Percentiles rank a stretch among this genome's conserved stretches.
These are phyloP conservation scores for Malus hybrid DNA, from an alignment of 331 rosid genomes.

Conservation along the genomic window DNA sequence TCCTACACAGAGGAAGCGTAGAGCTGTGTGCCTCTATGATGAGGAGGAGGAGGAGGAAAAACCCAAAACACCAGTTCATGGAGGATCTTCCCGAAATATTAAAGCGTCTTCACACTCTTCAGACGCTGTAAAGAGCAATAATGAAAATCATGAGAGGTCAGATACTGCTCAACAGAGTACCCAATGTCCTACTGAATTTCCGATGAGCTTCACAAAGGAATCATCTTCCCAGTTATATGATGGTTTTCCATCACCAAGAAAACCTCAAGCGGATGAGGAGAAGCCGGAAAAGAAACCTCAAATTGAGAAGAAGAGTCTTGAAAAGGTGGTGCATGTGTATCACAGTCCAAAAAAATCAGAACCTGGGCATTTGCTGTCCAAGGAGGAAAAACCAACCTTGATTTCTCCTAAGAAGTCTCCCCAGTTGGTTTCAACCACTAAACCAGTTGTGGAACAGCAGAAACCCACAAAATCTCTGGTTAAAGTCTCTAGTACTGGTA, in stretches of 20 bases:
- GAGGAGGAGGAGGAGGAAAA: slow-evolving; percentile 62
- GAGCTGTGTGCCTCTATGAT: slow-evolving; percentile 79
- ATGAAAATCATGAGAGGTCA: slow-evolving; percentile 28
- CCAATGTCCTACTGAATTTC: slow-evolving; percentile 30
- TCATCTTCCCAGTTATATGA: slow-evolving; percentile 31
- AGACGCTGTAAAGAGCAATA: slow-evolving; percentile 39
- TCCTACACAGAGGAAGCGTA: slow-evolving; percentile 50
- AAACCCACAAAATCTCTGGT: slow-evolving; percentile 42
- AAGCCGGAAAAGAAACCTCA: slow-evolving; percentile 4
- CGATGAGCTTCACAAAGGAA: slow-evolving; percentile 34
- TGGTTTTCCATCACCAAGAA: slow-evolving; percentile 27
- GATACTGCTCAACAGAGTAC: slow-evolving; percentile 25
- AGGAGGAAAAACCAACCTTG: slow-evolving; percentile 39
- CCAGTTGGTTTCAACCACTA: slow-evolving; percentile 20
- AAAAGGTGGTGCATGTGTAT: slow-evolving; percentile 19
- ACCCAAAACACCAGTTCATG: slow-evolving; percentile 89
- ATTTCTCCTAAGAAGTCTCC: slow-evolving; percentile 68
- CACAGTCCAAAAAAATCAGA: slow-evolving; percentile 47
- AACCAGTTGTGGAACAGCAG: slow-evolving; percentile 39
- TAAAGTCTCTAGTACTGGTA: slow-evolving; percentile 36
- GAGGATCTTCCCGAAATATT: slow-evolving; percentile 56
- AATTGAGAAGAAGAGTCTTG: slow-evolving; percentile 30
- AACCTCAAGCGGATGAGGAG: slow-evolving; percentile 9
- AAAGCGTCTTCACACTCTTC: slow-evolving; percentile 36
- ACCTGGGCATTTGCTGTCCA: slow-evolving; percentile 34